These are phyloP conservation scores for Hypoxylon sp. DNA, from an alignment of 2,329 filamentous ascomycete genomes.

Conservation along the genomic window DNA sequence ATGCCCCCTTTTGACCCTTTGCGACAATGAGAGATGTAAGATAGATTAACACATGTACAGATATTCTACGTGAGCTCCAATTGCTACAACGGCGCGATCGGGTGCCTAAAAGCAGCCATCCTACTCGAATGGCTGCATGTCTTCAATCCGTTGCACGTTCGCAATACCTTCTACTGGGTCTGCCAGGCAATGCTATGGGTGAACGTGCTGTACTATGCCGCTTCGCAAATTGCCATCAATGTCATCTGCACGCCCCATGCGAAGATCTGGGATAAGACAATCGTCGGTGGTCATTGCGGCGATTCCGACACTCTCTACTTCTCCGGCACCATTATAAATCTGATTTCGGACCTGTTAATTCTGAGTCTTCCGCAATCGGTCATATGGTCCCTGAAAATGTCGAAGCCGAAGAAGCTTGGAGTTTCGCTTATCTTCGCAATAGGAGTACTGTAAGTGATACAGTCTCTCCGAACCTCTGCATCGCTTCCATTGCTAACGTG, in stretches of 20 bases:
- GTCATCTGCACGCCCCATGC: not conserved
- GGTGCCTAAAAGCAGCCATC: not conserved
- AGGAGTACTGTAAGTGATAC: not conserved
- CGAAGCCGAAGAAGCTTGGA: not conserved
- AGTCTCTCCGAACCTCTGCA: not conserved
- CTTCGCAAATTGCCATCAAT: not conserved
- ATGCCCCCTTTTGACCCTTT: not conserved
- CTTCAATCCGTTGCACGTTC: not conserved
- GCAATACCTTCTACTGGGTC: not conserved
- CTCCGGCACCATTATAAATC: not conserved
- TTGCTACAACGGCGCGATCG: not conserved
- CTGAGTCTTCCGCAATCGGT: not conserved
- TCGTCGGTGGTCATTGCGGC: not conserved
- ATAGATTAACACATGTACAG: not conserved
- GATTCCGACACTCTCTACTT: not conserved
- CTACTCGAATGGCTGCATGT: not conserved
- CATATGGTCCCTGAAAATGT: not conserved
- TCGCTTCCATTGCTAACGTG: not conserved
- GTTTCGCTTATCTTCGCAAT: not conserved
- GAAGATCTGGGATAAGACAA: not conserved
- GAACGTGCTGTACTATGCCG: not conserved
- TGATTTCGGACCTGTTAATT: not conserved
- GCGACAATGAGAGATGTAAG: not conserved
- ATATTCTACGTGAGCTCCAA: not conserved
- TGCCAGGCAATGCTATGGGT: not conserved